Base-by-base conservation (phyloP, 169 alveolate species). In the Blepharisma undulans region DNA sequence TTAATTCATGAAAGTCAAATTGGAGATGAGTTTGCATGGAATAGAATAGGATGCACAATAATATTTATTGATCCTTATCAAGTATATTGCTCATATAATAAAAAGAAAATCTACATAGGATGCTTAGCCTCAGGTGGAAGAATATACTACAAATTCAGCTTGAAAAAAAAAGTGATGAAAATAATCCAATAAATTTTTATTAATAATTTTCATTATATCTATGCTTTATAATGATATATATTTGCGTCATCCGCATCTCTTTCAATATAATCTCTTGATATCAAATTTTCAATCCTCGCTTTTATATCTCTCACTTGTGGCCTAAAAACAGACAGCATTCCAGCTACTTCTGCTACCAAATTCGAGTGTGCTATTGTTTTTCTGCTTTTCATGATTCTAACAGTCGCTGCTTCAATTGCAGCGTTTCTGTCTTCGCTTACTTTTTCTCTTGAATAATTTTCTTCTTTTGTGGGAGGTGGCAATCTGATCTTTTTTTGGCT, bases 371-470 rank as follows among this genome's bases (percentile, higher is more conserved):
- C 88, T 92, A 95, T 48, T 80, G 87, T 84, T 90, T 93, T 92
- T 89, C 98, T 94, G 72, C 96, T 92, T 92, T 98, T 98, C 99
- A 98, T 98, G 29, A 98, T 97, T 76, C 98, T 96, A 71, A 98
- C 99, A 36, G 97, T 96, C 10, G 98, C 98, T 22, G 99, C 99
- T 88, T 98, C 98, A 72, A 98, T 96, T 59, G 99, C 98, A n/a
- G 94, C 94, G 36, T 98, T 93, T 71, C 98, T 95, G 84, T 98
- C 99, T 74, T 97, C 98, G 88, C 96, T 96, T 21, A 92, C 94
- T 29, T 87, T 88, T 84, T 93, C 94, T 90, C 79, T 84, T 10
- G 48, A 25, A 92, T 61, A 85, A 76, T 72, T 93, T 92, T 95
- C 94, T 60, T 93, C 93, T 48, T 93, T 36, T n/a, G 36, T 78